phyloP scores from a whole-genome alignment of 179 eudicot species.

The Beta corolliflora region DNA sequence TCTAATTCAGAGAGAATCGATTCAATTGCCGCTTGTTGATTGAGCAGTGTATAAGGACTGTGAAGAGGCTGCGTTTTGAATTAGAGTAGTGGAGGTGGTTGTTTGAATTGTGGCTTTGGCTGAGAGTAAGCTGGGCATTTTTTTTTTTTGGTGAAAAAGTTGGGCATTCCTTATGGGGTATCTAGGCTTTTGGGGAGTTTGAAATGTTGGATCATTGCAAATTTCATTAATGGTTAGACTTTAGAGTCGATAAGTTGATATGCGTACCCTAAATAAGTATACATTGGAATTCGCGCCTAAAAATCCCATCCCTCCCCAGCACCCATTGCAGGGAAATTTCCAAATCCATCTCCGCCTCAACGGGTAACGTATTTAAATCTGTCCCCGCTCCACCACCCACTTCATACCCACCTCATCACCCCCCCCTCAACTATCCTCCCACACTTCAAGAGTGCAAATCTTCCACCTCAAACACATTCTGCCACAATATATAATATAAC shows the following conservation, averaged over 20 bases:
- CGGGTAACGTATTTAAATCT: too few relatives aligned
- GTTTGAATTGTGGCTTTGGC: not conserved
- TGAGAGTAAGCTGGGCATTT: not conserved
- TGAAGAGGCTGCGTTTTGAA: not conserved
- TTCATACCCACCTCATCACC: too few relatives aligned
- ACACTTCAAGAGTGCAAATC: too few relatives aligned
- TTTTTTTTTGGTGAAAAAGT: not conserved
- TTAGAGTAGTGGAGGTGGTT: not conserved
- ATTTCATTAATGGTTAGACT: not conserved
- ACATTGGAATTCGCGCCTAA: not conserved
- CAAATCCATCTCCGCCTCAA: too few relatives aligned
- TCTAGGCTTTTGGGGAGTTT: not conserved
- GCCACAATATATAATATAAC: too few relatives aligned
- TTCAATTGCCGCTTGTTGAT: not conserved
- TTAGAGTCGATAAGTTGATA: not conserved
- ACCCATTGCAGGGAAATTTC: too few relatives aligned
- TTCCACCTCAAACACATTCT: too few relatives aligned
- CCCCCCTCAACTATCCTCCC: too few relatives aligned
- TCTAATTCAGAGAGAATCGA: not conserved
- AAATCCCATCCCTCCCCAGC: too few relatives aligned
- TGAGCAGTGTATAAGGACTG: not conserved
- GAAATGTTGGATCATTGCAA: not conserved
- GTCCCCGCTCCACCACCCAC: too few relatives aligned
- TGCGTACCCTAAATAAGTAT: not conserved
- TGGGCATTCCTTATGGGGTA: not conserved